Evolutionary conservation across 2,329 filamentous ascomycete genomes (phyloP).

Genomic region (Chalara sp.): DNA sequence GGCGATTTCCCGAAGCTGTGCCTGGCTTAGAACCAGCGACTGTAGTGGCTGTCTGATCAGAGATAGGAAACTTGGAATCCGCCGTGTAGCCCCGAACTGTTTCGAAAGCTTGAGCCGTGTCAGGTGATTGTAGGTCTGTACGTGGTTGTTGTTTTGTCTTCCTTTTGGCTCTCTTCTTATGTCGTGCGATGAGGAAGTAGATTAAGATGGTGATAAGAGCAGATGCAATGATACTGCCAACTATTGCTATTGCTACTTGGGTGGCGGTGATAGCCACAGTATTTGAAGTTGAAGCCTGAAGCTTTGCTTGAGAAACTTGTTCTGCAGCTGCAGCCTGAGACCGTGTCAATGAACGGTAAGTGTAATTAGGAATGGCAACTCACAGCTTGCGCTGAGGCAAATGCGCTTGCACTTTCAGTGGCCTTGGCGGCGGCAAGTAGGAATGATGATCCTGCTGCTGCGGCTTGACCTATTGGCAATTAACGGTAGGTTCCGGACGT

Average conservation of each 20-base stretch:
- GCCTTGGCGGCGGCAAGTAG: slow-evolving; percentile 19
- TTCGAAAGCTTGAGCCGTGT: background rate
- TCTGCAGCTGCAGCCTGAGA: slow-evolving; percentile 17
- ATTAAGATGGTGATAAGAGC: slow-evolving; percentile 32
- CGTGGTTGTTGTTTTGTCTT: background rate
- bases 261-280: slow-evolving; percentile 34
- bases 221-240: slow-evolving; percentile 36
- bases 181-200: slow-evolving; percentile 31
- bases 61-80: slow-evolving; percentile 16
- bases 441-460: slow-evolving; percentile 22
- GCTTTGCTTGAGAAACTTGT: slow-evolving; percentile 13
- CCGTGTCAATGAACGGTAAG: background rate
- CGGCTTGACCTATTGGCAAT: slow-evolving; percentile 18
- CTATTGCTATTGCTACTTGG: slow-evolving; percentile 35
- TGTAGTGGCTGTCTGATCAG: slow-evolving; percentile 13
- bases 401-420: slow-evolving; percentile 13
- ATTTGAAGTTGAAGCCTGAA: slow-evolving; percentile 23
- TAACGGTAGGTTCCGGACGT: background rate
- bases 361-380: slow-evolving; percentile 1
- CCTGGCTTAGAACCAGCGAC: slow-evolving; percentile 11
- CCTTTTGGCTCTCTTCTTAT: slow-evolving; percentile 11
- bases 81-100: slow-evolving; percentile 5
- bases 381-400: slow-evolving; percentile 15
- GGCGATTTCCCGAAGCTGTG: slow-evolving; percentile 1
- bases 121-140: background rate